Conservation (phyloP, 2,329 filamentous ascomycete genomes). For the Ophiosphaerella herpotricha region DNA sequence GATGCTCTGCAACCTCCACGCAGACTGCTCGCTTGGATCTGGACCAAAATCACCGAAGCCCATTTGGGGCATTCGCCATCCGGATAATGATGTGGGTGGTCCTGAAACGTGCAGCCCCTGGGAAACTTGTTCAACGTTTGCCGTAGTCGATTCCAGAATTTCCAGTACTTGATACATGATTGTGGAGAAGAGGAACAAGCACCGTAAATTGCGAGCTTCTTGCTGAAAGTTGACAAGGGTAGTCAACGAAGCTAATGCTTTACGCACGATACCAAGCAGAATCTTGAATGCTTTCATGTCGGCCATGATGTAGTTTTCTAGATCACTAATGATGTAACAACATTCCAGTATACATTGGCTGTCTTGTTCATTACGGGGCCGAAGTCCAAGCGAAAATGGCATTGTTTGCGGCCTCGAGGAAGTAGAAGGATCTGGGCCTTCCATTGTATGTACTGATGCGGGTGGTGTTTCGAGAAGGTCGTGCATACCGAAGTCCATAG, state of each 20-base stretch:
- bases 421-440: not conserved
- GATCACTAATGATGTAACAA: slow-evolving; percentile 7
- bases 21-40: no score
- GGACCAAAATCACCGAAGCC: no score
- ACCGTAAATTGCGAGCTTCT: not conserved
- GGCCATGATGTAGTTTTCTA: slow-evolving; percentile 13
- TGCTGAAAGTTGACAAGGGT: not conserved
- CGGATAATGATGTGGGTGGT: no score
- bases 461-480: no score
- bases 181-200: slow-evolving; percentile 7
- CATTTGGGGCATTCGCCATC: no score
- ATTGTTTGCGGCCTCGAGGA: not conserved
- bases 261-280: slow-evolving; percentile 7
- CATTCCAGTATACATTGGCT: slow-evolving; percentile 11
- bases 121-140: no score
- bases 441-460: not conserved
- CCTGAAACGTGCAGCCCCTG: no score
- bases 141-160: slow-evolving; percentile 1
- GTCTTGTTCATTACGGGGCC: not conserved
- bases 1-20: no score
- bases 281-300: slow-evolving; percentile 9
- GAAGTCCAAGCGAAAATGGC: not conserved
- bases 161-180: slow-evolving; percentile 7
- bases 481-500: no score
- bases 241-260: not conserved